Evolutionary conservation across 73 alveolate genomes (phyloP), one percentile per base, ranked within the genome.

Genomic region (Loxodes magnus): DNA sequence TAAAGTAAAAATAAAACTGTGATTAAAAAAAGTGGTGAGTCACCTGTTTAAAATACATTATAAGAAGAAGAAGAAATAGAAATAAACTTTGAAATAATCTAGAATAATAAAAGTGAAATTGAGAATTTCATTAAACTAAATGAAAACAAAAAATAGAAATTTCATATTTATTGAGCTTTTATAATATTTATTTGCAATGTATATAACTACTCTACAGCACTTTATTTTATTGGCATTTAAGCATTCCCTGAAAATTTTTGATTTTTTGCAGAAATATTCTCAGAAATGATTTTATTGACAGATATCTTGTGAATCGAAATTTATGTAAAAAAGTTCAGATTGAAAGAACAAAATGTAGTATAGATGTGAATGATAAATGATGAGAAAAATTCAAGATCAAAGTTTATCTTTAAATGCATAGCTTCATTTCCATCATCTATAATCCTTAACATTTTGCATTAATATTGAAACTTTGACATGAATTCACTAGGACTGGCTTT

Each of bases 171-270:
- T 9, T 70, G 84, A 71, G 70, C 42, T 19, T 12, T 15, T 3
- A 7, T 38, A 20, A 43, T 70, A 5, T 21, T 51, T 12, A 10
- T 70, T 0, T 25, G 52, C 21, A 52, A 42, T 41, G 38, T 64
- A 1, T 75, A 68, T 56, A 57, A 75, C 56, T 26, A 17, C 42
- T n/a, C 61, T 7, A 54, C 89, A 2, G 46, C 46, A 54, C 54
- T 44, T 35, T 75, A 75, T 35, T 75, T 42, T 27, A 30, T 68
- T 4, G 89, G 89, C 7, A 9, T 69, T 6, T 27, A 66, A 10
- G 83, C 74, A 23, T 75, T 67, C 33, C 89, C 89, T 2, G 12
- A 42, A 1, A 63, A 38, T 3, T 7, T 21, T 3, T 69, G 77
- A 78, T 55, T 75, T 16, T 6, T 29, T 12, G n/a, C 60, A 3